Conservation (phyloP, 495 filamentous ascomycete genomes). For the Hypoxylon subgilvum region DNA sequence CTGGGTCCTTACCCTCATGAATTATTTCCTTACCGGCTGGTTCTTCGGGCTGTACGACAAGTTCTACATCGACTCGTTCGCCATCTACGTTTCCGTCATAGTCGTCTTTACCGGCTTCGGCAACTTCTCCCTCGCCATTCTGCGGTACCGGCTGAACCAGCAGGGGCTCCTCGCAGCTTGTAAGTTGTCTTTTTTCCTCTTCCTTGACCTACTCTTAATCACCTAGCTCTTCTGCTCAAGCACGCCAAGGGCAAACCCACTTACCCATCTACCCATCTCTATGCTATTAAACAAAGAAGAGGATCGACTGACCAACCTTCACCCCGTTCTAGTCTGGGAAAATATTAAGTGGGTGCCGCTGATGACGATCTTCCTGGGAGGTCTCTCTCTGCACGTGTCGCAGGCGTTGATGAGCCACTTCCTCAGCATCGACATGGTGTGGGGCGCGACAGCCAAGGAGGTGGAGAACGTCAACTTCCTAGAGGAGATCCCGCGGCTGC, state of each 20-base stretch:
- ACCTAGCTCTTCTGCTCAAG: too few relatives aligned
- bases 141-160: conserved; percentile 60
- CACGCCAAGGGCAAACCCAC: too few relatives aligned
- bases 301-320: conserved; percentile 10
- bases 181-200: too few relatives aligned
- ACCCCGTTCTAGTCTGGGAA: conserved; percentile 53
- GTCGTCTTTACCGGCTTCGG: conserved; percentile 64
- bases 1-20: conserved; percentile 67
- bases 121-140: conserved; percentile 57
- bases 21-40: conserved; percentile 70
- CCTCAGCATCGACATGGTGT: conserved; percentile 66
- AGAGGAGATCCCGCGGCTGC: conserved; percentile 62
- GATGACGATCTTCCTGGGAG: conserved; percentile 67
- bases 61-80: conserved; percentile 67
- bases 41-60: conserved; percentile 64
- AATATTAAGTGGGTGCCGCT: conserved; percentile 70
- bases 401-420: conserved; percentile 67
- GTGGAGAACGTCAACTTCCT: conserved; percentile 65
- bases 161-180: conserved; percentile 44
- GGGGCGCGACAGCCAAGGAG: conserved; percentile 70
- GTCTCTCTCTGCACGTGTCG: conserved; percentile 67
- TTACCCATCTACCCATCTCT: too few relatives aligned
- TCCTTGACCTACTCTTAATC: not conserved
- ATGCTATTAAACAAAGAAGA: too few relatives aligned
- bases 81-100: conserved; percentile 62